Evolutionary conservation across 192 early-diverging fungal species (phyloP), one percentile per base, ranked within the genome.

Genomic region (Geranomyces michiganensis): DNA sequence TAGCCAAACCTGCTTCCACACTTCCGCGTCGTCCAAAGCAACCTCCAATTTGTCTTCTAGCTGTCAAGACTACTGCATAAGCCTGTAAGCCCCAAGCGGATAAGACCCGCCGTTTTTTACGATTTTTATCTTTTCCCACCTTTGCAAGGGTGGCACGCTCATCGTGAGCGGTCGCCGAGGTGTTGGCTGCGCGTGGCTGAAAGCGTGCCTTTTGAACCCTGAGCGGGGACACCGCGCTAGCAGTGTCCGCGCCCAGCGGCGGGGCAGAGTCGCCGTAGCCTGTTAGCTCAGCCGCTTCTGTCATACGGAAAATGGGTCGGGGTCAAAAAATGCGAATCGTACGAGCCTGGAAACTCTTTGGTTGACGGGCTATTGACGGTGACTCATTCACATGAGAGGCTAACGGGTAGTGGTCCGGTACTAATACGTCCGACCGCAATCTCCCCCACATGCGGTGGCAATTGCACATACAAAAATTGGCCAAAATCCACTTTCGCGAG

Each of bases 1-100:
- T n/a, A n/a, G n/a, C n/a, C n/a, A n/a, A n/a, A 60, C 58, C 58
- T 60, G 19, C 17, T 60, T 26, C 58, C 58, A 60, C 5, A 60
- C 31, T 27, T 26, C 31, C 27, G 58, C 9, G 4, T 60, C 58
- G 27, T 60, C 58, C 5, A 29, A 8, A 4, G 58, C 58, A 29
- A 60, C 27, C 58, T 31, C 15, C 27, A 60, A 29, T 27, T 17
- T 3, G 1, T 2, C 58, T 60, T 60, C 58, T 26, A 60, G 58
- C 58, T 60, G 15, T 17, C 17, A 24, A 27, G 29, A 53, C 19
- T 53, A 53, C 24, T 53, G 17, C 15, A 24, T 53, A 26, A 24
- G n/a, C 15, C 19, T 53, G 51, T 53, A 53, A 53, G 51, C 51
- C 51, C 3, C 51, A 53, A 4, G 4, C 51, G 51, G n/a, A 6